phyloP scores from a whole-genome alignment of 2,329 filamentous ascomycete genomes.

The Diaporthe capsici region DNA sequence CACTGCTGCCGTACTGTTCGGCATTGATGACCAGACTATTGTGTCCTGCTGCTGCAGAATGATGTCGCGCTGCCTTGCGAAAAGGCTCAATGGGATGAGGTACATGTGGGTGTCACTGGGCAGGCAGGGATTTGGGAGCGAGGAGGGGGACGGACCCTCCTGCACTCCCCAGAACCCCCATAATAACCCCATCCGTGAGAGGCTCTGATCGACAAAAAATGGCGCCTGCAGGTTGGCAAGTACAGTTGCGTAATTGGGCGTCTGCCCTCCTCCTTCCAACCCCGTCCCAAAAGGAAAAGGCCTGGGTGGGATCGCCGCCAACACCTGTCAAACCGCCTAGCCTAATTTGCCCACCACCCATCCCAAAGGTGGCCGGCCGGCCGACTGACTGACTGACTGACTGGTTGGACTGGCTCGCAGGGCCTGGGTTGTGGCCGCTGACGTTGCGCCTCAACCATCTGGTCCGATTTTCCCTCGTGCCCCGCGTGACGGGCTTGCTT shows the following conservation, averaged over 20 bases:
- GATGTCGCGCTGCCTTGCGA: constrained; percentile 15
- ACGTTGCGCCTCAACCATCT: constrained; percentile 9
- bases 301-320: constrained; percentile 9
- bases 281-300: not conserved
- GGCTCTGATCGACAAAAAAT: constrained; percentile 25
- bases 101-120: not conserved
- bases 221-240: constrained; percentile 11
- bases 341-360: constrained; percentile 11
- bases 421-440: not conserved
- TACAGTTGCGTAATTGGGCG: constrained; percentile 14
- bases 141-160: not conserved
- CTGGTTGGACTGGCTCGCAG: not conserved
- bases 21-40: not conserved
- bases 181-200: constrained; percentile 27
- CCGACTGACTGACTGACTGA: not conserved
- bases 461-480: constrained; percentile 15
- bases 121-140: not conserved
- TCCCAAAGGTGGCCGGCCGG: too few relatives aligned
- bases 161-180: constrained; percentile 22
- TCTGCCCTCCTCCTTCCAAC: not conserved
- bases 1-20: not conserved
- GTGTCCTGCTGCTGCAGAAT: not conserved
- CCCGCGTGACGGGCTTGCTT: constrained; percentile 30
- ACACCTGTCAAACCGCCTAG: constrained; percentile 7
- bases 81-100: not conserved